Evolutionary conservation across 768 basidiomycete genomes (phyloP), one percentile per base, ranked within the genome.

Genomic region (Pleurotus cornucopiae): DNA sequence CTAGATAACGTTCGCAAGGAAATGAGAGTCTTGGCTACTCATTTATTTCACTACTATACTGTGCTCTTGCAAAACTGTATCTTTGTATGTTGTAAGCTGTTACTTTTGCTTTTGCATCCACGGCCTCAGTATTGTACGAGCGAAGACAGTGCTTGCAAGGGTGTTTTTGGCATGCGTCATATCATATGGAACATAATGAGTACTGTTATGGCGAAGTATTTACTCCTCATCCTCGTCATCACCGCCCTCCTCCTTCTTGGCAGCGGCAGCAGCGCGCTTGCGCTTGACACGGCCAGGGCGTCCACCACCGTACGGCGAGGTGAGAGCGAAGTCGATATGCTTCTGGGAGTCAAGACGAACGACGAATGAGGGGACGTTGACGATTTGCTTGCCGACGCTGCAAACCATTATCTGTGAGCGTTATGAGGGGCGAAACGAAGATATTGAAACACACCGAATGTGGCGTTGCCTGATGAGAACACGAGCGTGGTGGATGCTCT

Each of bases 281-380:
- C 96, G 88, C 91, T 98, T 98, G 71, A 95, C 94, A 64, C 96
- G 96, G 65, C 95, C 95, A 60, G 91, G 79, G 59, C 90, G 87
- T 64, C 90, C 95, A 67, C 96, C 96, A 70, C 95, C 96, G 68
- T 92, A 96, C 56, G 96, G 95, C 60, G 94, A 97, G 57, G 89
- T 95, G 64, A 95, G 86, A 45, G 96, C 89, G 71, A 98, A 99
- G 84, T 99, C 97, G 72, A 99, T 96, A 84, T 99, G 97, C 71
- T 98, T 98, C 83, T 98, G 95, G 59, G 94, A 96, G 81, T 98
- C 97, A 64, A 98, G 89, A 76, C 97, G 94, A 65, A 99, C 96
- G 70, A 98, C 91, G 73, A 98, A 98, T 2, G 95, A 98, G 16
- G 96, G 96, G 55, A 98, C 91, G 76, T 97, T 94, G 78, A 99